Evolutionary conservation across 805 yeast species (phyloP).

Genomic region (Zygoascus ofunaensis): DNA sequence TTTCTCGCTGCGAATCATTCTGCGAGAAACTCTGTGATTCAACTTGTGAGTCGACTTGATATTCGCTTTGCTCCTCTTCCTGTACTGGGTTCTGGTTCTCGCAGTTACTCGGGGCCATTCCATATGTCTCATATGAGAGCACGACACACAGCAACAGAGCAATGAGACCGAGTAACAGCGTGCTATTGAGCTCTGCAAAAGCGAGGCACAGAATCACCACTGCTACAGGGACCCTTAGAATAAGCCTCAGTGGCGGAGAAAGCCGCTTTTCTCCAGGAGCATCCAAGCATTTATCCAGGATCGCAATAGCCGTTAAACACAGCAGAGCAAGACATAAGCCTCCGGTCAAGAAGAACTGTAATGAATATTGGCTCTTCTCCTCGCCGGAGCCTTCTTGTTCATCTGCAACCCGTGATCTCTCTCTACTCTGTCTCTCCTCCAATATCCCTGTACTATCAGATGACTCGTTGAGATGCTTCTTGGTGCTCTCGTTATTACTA

Average conservation of each 20-base stretch:
- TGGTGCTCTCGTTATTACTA: slow-evolving; percentile 24
- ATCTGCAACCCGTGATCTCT: slow-evolving; percentile 1
- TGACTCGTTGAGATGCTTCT: slow-evolving; percentile 9
- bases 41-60: too few relatives aligned
- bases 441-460: slow-evolving; percentile 4
- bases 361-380: slow-evolving; percentile 29
- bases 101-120: slow-evolving; percentile 10
- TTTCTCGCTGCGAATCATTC: too few relatives aligned
- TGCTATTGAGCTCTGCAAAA: slow-evolving; percentile 36
- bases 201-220: slow-evolving; percentile 33
- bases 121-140: slow-evolving; percentile 33
- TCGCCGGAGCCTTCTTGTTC: slow-evolving; percentile 24
- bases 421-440: slow-evolving; percentile 9
- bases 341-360: slow-evolving; percentile 44
- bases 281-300: slow-evolving; percentile 39
- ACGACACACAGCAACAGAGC: slow-evolving; percentile 30
- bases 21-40: too few relatives aligned
- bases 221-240: slow-evolving; percentile 36
- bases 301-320: slow-evolving; percentile 34
- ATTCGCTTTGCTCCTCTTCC: too few relatives aligned
- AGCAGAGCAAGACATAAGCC: slow-evolving; percentile 41
- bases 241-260: slow-evolving; percentile 31
- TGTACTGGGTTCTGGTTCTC: not conserved
- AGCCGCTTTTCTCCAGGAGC: slow-evolving; percentile 26
- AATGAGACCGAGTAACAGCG: slow-evolving; percentile 37